Evolutionary conservation across 169 alveolate species (phyloP).

Genomic region (Cryptosporidium meleagridis): DNA sequence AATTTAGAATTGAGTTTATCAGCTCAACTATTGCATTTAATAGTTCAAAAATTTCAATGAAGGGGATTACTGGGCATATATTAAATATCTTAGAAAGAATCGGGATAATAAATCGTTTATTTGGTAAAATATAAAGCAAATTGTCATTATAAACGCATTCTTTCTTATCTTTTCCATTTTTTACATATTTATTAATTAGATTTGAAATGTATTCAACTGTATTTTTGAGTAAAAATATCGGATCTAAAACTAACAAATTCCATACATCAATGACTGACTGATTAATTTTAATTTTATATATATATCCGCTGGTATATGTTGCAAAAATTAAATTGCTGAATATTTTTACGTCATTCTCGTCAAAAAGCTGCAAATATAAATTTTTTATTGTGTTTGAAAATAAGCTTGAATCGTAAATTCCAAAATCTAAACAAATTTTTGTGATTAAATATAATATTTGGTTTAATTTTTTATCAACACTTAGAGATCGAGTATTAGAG

Average conservation of each 20-base stretch:
- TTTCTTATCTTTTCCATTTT: neutral
- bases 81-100: conserved; percentile 21
- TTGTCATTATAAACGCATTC: conserved; percentile 3
- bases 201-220: conserved; percentile 4
- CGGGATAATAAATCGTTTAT: conserved; percentile 7
- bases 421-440: conserved; percentile 60
- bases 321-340: conserved; percentile 38
- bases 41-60: conserved; percentile 5
- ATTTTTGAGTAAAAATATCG: neutral
- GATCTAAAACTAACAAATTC: conserved; percentile 32
- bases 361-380: conserved; percentile 15
- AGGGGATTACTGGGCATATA: conserved; percentile 51
- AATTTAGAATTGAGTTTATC: conserved; percentile 5
- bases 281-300: conserved; percentile 7
- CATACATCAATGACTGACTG: conserved; percentile 22
- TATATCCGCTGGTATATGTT: conserved; percentile 31
- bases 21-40: neutral
- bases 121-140: conserved; percentile 6
- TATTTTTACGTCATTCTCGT: neutral
- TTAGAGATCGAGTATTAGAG: neutral
- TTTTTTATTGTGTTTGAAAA: conserved; percentile 36
- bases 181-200: neutral
- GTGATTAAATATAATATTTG: conserved; percentile 26
- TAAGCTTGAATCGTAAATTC: conserved; percentile 26
- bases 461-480: neutral